Conservation (phyloP, 495 filamentous ascomycete genomes). For the Penicillium desertorum region DNA sequence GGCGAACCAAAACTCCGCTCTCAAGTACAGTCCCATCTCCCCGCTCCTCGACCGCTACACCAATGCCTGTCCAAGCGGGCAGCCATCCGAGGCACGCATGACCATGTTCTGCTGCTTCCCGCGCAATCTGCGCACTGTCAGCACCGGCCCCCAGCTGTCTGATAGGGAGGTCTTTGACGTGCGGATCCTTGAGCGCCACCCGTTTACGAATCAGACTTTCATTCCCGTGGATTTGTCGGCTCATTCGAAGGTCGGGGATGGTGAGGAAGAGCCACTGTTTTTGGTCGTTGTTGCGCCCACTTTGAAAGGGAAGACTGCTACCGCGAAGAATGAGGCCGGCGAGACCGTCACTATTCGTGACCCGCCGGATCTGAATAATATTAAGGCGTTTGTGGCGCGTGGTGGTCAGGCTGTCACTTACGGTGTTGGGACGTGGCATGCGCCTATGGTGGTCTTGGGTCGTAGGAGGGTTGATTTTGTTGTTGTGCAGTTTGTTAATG, state of each 20-base stretch:
- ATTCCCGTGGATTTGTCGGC: slow-evolving; percentile 65
- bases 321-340: slow-evolving; percentile 34
- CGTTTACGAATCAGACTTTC: slow-evolving; percentile 92
- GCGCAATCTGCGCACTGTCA: slow-evolving; percentile 46
- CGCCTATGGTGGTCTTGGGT: slow-evolving; percentile 91
- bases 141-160: slow-evolving; percentile 7
- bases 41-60: slow-evolving; percentile 65
- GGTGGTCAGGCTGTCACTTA: slow-evolving; percentile 88
- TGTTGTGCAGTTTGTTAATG: slow-evolving; percentile 86
- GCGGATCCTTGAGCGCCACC: slow-evolving; percentile 84
- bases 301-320: slow-evolving; percentile 33
- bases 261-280: slow-evolving; percentile 49
- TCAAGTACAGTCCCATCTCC: slow-evolving; percentile 81
- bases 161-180: slow-evolving; percentile 59
- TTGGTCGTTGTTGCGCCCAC: slow-evolving; percentile 93
- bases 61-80: slow-evolving; percentile 59
- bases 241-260: slow-evolving; percentile 30
- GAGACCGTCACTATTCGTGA: slow-evolving; percentile 48
- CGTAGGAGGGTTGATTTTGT: slow-evolving; percentile 71
- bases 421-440: slow-evolving; percentile 91
- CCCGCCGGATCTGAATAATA: slow-evolving; percentile 67
- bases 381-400: slow-evolving; percentile 78
- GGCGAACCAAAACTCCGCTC: slow-evolving; percentile 84
- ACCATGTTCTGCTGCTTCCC: slow-evolving; percentile 91
- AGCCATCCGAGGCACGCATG: slow-evolving; percentile 61